A percentile compares a stretch with the other conserved stretches of the same genome.
Conservation (phyloP, 2,329 filamentous ascomycete genomes). For the Exserohilum rostratum region DNA sequence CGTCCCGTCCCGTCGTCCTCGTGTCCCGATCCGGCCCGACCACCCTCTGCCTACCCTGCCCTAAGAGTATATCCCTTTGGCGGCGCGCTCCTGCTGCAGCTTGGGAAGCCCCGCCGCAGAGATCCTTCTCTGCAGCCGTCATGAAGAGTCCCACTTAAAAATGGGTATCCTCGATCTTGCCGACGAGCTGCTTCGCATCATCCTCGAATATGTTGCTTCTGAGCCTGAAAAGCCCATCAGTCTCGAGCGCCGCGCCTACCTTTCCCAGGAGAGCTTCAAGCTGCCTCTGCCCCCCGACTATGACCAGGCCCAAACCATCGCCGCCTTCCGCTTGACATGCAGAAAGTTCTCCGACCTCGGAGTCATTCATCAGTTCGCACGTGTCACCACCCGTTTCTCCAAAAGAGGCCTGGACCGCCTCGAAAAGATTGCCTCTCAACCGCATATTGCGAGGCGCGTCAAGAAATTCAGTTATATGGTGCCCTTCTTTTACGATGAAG, state of each 20-base stretch:
- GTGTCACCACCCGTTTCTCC: slow-evolving; percentile 60
- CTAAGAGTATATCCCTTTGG: slow-evolving; percentile 29
- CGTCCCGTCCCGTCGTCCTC: slow-evolving; percentile 32
- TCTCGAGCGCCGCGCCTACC: slow-evolving; percentile 57
- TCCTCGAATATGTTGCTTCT: slow-evolving; percentile 59
- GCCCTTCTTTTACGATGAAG: slow-evolving; percentile 63
- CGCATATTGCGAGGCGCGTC: slow-evolving; percentile 60
- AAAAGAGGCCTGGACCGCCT: slow-evolving; percentile 57
- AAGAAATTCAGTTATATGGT: slow-evolving; percentile 67
- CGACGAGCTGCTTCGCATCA: slow-evolving; percentile 58
- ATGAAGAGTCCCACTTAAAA: slow-evolving; percentile 37
- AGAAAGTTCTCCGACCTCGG: slow-evolving; percentile 52
- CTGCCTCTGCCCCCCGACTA: slow-evolving; percentile 50
- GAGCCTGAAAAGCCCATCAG: slow-evolving; percentile 58
- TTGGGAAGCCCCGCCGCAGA: slow-evolving; percentile 10
- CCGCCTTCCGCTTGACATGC: slow-evolving; percentile 53
- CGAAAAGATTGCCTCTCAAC: slow-evolving; percentile 56
- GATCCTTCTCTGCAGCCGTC: slow-evolving; percentile 23
- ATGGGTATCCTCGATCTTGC: slow-evolving; percentile 52
- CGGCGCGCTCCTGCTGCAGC: slow-evolving; percentile 20
- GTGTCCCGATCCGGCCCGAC: slow-evolving; percentile 32
- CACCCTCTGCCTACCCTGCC: slow-evolving; percentile 17
- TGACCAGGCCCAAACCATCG: slow-evolving; percentile 54
- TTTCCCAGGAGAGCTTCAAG: slow-evolving; percentile 60
- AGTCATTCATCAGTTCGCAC: slow-evolving; percentile 58